Base-by-base conservation (phyloP, 176 grass and related monocot genomes). In the Cymbopogon citratus region DNA sequence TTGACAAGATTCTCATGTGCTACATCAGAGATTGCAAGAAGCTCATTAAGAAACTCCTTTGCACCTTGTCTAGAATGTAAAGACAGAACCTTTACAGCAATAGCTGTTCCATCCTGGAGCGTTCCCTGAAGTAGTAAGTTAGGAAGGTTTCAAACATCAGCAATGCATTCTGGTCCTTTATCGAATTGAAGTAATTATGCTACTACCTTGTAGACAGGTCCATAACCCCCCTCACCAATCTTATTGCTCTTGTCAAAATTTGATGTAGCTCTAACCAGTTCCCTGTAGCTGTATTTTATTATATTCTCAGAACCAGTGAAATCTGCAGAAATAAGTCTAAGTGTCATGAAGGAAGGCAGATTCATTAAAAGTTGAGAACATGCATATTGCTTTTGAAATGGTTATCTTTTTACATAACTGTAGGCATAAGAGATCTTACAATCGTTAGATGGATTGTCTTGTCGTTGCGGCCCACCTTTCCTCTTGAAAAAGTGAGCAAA, bases 221-320 rank as follows among this genome's bases (percentile, higher is more conserved):
- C 92, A 63, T 87, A 94, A 73, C 92, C 92, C 14, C 92, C 92
- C 90, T 92, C 87, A 8, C 92, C 92, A 66, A 94, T 90, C 80
- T 94, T 94, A 81, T 92, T 73, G 61, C 81, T 13, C 18, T 74
- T 75, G 63, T 84, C 73, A 63, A 94, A 94, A 63, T 86, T 79
- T 51, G 63, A 57, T 23, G 92, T 94, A 25, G 90, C 92, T 73
- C 60, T 91, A 87, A 9, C 75, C 29, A 94, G 71, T 57, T 91
- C 92, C 60, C 49, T 86, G 73, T 94, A 94, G 51, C 70, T 89
- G 62, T 85, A 94, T 77, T 12, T 89, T 51, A 59, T 79, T 85
- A 88, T 85, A 78, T 94, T 94, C 51, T 74, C 65, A 79, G 80
- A 27, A 61, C 80, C 87, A 9, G 45, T 38, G 12, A 91, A 71